Base-by-base conservation (phyloP, 2,329 filamentous ascomycete species). In the Hypoxylon sp. region DNA sequence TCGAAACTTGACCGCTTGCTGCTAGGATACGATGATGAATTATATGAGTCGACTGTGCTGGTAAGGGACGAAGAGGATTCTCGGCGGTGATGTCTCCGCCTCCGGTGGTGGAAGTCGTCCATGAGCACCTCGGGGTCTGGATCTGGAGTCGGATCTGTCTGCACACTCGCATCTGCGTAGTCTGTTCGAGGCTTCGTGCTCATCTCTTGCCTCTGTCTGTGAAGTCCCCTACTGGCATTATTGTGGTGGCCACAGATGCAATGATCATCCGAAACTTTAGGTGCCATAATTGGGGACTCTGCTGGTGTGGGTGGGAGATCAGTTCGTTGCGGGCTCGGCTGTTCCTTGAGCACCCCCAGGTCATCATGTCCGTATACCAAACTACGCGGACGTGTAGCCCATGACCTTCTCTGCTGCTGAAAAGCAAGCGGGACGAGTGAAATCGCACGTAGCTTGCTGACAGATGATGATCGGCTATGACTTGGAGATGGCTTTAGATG, bases 131-230 rank as follows among this genome's bases (percentile, higher is more conserved):
- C 58, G 2, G 64, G 61, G 14, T 72, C 65, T 2, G 64, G 68
- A 3, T 57, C 40, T 20, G 59, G 50, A 3, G 20, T 22, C 3
- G 69, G 64, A 2, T 78, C 77, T 11, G 77, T 78, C 33, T 78
- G 77, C 10, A 77, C 70, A 57, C 75, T 57, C 3, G 75, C 73
- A 42, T 78, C 73, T 4, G 73, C 72, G 40, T 78, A 78, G 13
- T 42, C 55, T 2, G 72, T 46, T 14, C 60, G 65, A 7, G 70
- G 63, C 11, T 60, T 58, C 22, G 22, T 22, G 11, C 14, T 27
- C 13, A 58, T 5, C 1, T 53, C 48, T 5, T 35, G 10, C 7
- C 30, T 31, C 2, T 2, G 14, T 14, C 13, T 69, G 13, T 48
- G 37, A 14, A 40, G 17, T 7, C 17, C 31, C 31, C 46, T 30